phyloP scores from a whole-genome alignment of 169 alveolate species.

The Besnoitia besnoiti region DNA sequence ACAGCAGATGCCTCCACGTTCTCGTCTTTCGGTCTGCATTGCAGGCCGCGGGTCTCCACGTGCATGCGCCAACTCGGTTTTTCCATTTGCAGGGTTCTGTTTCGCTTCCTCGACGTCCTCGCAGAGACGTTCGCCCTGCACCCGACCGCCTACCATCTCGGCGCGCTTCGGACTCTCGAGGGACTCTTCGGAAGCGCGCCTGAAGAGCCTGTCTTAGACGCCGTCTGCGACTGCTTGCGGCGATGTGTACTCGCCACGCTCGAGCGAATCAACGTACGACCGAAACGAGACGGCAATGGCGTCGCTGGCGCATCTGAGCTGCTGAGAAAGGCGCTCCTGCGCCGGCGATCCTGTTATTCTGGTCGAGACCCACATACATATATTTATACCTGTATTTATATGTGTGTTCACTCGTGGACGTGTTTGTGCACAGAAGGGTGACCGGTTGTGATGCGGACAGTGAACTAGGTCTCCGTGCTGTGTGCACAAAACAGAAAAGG shows the following conservation, averaged over 20 bases:
- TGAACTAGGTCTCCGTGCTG: too few species aligned
- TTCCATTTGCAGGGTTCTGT: conserved; percentile 50
- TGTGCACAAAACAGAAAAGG: too few species aligned
- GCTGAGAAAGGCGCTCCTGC: too few species aligned
- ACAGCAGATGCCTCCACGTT: too few species aligned
- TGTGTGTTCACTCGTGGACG: too few species aligned
- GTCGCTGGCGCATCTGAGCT: not conserved
- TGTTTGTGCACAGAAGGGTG: too few species aligned
- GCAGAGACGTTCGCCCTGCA: conserved; percentile 46
- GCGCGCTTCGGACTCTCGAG: conserved; percentile 56
- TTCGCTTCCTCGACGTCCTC: conserved; percentile 48
- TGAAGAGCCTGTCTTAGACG: conserved; percentile 41
- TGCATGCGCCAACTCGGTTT: not conserved
- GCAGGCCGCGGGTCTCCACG: too few species aligned
- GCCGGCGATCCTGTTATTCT: too few species aligned
- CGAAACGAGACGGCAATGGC: too few species aligned
- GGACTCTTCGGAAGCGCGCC: conserved; percentile 60
- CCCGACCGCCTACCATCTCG: conserved; percentile 66
- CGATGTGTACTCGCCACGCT: conserved; percentile 46
- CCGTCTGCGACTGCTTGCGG: conserved; percentile 52
- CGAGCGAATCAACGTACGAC: conserved; percentile 52
- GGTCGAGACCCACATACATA: not conserved
- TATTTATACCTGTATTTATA: too few species aligned
- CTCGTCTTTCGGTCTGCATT: not conserved
- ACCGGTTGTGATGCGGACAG: too few species aligned